phyloP scores from a whole-genome alignment of 78 protist species.

The Dictyostelium citrinum region DNA sequence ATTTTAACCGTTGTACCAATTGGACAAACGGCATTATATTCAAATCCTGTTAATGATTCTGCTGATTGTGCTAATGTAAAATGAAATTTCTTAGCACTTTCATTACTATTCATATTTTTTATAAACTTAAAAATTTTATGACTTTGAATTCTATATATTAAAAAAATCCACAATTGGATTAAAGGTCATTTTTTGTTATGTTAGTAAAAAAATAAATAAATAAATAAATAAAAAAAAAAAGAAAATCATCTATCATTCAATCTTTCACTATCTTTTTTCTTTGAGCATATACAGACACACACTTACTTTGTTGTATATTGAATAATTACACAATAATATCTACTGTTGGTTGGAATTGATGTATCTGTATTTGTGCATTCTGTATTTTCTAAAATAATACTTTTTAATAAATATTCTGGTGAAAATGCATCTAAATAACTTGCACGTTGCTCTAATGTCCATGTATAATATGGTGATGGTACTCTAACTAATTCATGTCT shows the following conservation, averaged over 20 bases:
- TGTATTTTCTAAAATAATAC: slow-evolving; percentile 59
- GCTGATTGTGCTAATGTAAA: slow-evolving; percentile 50
- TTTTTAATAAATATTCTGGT: slow-evolving; percentile 53
- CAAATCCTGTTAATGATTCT: slow-evolving; percentile 61
- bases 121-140: slow-evolving; percentile 65
- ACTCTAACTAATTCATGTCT: slow-evolving; percentile 42
- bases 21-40: slow-evolving; percentile 81
- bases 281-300: too few species aligned
- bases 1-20: slow-evolving; percentile 25
- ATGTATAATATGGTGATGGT: slow-evolving; percentile 42
- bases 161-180: too few species aligned
- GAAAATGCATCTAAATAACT: slow-evolving; percentile 46
- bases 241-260: too few species aligned
- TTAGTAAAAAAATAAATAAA: too few species aligned
- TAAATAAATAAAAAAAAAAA: too few species aligned
- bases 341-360: slow-evolving; percentile 47
- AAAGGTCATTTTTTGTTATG: too few species aligned
- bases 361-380: slow-evolving; percentile 46
- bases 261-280: not conserved
- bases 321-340: slow-evolving; percentile 62
- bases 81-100: slow-evolving; percentile 15
- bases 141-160: slow-evolving; percentile 21
- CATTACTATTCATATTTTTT: not conserved
- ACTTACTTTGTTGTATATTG: slow-evolving; percentile 65
- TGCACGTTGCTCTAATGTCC: slow-evolving; percentile 50